A percentile compares a stretch with the other conserved stretches of the same genome.
phyloP scores from a whole-genome alignment of 2,329 filamentous ascomycete species.

The Incumbomyces lentus region DNA sequence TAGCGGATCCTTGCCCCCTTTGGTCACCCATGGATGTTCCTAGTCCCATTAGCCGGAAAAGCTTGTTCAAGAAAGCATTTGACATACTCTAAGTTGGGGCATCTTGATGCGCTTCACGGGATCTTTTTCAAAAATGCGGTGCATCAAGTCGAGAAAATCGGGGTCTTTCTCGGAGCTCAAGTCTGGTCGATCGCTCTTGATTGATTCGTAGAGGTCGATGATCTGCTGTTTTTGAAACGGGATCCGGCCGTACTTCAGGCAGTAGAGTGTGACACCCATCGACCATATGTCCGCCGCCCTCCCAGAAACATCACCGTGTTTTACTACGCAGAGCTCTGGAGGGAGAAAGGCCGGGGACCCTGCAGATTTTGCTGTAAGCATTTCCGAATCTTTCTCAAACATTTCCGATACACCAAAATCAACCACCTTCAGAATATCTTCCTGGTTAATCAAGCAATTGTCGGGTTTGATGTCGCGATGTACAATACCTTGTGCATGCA shows the following conservation, averaged over 20 bases:
- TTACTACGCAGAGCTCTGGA: slow-evolving; percentile 79
- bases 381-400: slow-evolving; percentile 78
- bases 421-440: slow-evolving; percentile 91
- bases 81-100: slow-evolving; percentile 64
- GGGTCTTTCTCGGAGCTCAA: slow-evolving; percentile 55
- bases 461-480: slow-evolving; percentile 98
- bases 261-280: slow-evolving; percentile 93
- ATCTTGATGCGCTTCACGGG: slow-evolving; percentile 74
- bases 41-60: slow-evolving; percentile 29
- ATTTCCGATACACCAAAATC: slow-evolving; percentile 99
- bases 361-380: slow-evolving; percentile 86
- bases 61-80: not conserved
- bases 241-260: slow-evolving; percentile 75
- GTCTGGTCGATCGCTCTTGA: slow-evolving; percentile 57
- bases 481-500: slow-evolving; percentile 88
- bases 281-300: slow-evolving; percentile 94
- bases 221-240: slow-evolving; percentile 74
- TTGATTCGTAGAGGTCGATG: slow-evolving; percentile 80
- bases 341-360: slow-evolving; percentile 92
- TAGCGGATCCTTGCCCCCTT: slow-evolving; percentile 63
- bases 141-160: slow-evolving; percentile 65
- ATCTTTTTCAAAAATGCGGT: slow-evolving; percentile 69
- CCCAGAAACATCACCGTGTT: slow-evolving; percentile 78
- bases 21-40: slow-evolving; percentile 91
- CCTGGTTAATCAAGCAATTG: slow-evolving; percentile 79